phyloP scores from a whole-genome alignment of 2,329 filamentous ascomycete genomes.

The Diaporthe sp. region DNA sequence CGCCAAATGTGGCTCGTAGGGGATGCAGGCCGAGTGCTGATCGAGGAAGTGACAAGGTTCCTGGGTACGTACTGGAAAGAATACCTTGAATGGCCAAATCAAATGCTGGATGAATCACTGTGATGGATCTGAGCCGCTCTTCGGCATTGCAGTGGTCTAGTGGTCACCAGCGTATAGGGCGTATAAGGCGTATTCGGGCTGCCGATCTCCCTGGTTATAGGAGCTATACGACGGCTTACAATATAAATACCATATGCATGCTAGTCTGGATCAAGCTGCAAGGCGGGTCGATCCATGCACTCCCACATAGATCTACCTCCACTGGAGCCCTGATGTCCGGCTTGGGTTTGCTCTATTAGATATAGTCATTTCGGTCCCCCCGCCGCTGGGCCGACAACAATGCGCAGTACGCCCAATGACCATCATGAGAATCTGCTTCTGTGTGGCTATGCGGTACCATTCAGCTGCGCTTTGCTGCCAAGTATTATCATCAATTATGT shows the following conservation, averaged over 20 bases:
- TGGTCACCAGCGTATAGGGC: not conserved
- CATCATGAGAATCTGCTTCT: too few species aligned
- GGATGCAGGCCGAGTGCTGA: not conserved
- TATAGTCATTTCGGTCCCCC: not conserved
- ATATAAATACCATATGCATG: too few species aligned
- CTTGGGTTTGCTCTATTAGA: not conserved
- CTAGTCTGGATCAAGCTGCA: not conserved
- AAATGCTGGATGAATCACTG: not conserved
- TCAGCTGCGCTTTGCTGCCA: not conserved
- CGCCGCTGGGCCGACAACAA: not conserved
- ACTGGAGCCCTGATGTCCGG: not conserved
- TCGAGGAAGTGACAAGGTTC: not conserved
- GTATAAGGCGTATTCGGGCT: not conserved
- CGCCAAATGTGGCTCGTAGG: not conserved
- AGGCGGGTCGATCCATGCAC: not conserved
- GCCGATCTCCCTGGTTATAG: not conserved
- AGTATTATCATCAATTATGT: not conserved
- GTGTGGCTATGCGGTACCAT: too few species aligned
- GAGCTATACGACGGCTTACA: not conserved
- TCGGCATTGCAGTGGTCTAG: not conserved
- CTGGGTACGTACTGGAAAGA: constrained; percentile 1
- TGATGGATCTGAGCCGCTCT: not conserved
- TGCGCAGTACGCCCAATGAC: too few species aligned
- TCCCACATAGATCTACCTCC: not conserved
- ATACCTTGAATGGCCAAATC: constrained; percentile 7